A percentile compares a stretch with the other conserved stretches of the same genome.
Conservation (phyloP, 2,329 filamentous ascomycete species). For the Pyricularia pennisetigena region DNA sequence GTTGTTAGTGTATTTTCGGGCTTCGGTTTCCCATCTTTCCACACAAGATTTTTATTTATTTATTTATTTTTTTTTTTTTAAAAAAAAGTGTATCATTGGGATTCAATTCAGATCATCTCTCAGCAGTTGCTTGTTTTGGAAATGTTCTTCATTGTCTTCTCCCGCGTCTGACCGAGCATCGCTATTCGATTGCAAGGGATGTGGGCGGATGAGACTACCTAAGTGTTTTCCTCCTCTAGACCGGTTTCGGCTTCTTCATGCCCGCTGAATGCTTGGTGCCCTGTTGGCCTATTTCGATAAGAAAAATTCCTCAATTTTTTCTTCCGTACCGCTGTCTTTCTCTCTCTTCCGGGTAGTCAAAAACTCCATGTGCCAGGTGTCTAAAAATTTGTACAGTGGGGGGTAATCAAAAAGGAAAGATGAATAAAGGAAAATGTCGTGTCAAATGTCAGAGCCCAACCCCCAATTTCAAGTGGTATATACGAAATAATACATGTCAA, state of each 20-base stretch:
- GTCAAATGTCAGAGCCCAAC: background rate
- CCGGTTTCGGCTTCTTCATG: background rate
- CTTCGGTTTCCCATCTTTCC: background rate
- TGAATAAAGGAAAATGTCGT: background rate
- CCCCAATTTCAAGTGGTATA: background rate
- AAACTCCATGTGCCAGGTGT: background rate
- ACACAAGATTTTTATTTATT: background rate
- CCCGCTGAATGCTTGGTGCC: background rate
- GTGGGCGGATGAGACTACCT: background rate
- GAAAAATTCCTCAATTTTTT: background rate
- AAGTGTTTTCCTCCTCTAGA: background rate
- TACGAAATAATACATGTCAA: background rate
- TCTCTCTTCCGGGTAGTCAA: background rate
- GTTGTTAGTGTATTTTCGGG: background rate
- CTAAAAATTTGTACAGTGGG: background rate
- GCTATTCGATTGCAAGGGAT: background rate
- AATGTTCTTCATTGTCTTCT: background rate
- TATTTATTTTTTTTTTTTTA: too few species aligned
- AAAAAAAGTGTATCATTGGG: background rate
- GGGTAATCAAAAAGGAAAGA: background rate
- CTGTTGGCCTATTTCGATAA: background rate
- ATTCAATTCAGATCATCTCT: background rate
- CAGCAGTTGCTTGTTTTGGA: background rate
- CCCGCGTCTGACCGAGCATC: background rate
- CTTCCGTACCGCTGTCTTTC: background rate